Percentiles rank a stretch among this genome's conserved stretches.
phyloP scores from a whole-genome alignment of 345 rosid genomes.

The Firmiana major region DNA sequence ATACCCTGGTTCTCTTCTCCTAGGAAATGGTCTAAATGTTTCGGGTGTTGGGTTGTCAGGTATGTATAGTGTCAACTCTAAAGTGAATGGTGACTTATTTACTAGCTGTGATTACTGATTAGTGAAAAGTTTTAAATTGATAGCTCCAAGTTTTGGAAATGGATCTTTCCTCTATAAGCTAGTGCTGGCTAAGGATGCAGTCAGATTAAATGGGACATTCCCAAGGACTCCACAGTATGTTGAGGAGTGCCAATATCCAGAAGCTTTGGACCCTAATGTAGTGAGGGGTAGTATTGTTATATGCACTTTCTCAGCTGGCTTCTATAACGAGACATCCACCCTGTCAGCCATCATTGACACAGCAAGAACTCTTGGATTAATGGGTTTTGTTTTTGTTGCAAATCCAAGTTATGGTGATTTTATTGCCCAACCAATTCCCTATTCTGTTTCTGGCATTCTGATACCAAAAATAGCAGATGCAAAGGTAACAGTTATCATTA shows the following conservation, averaged over 20 bases:
- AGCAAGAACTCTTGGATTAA: slow-evolving; percentile 52
- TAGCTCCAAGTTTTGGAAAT: slow-evolving; percentile 63
- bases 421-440: slow-evolving; percentile 61
- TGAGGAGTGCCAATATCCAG: slow-evolving; percentile 80
- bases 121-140: background rate
- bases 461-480: slow-evolving; percentile 58
- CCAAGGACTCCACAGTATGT: slow-evolving; percentile 42
- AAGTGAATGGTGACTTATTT: background rate
- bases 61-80: background rate
- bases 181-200: slow-evolving; percentile 66
- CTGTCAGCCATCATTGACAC: slow-evolving; percentile 53
- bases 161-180: slow-evolving; percentile 42
- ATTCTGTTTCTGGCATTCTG: slow-evolving; percentile 49
- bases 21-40: slow-evolving; percentile 54
- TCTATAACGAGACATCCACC: slow-evolving; percentile 55
- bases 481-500: slow-evolving; percentile 35
- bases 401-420: slow-evolving; percentile 59
- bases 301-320: slow-evolving; percentile 74
- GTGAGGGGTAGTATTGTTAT: slow-evolving; percentile 60
- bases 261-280: slow-evolving; percentile 42
- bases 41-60: slow-evolving; percentile 75
- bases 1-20: slow-evolving; percentile 52
- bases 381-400: slow-evolving; percentile 65
- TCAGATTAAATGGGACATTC: slow-evolving; percentile 37
- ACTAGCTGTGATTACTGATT: background rate